Conservation (phyloP, 2,329 filamentous ascomycete genomes). For the Xylariaceae sp. region DNA sequence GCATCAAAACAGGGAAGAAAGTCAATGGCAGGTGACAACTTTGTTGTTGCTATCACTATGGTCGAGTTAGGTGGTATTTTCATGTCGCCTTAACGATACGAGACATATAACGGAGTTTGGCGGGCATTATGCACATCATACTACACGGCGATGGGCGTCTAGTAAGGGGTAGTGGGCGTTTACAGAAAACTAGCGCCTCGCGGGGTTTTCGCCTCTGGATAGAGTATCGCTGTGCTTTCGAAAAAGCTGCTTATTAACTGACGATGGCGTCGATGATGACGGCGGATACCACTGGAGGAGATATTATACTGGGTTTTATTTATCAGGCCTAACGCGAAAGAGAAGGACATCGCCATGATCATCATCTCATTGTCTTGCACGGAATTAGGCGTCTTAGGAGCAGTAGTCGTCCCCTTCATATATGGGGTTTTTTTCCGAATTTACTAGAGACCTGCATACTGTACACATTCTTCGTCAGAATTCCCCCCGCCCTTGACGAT, state of each 20-base stretch:
- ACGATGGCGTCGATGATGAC: neutral
- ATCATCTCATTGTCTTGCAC: no score
- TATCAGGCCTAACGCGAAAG: neutral
- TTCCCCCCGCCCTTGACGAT: no score
- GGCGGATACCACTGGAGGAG: conserved; percentile 1
- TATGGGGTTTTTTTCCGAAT: neutral
- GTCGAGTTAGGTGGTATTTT: conserved; percentile 3
- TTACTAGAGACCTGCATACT: conserved; percentile 13
- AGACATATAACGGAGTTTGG: conserved; percentile 27
- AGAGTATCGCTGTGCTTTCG: conserved; percentile 15
- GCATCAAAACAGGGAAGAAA: conserved; percentile 63
- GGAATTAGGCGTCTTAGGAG: neutral
- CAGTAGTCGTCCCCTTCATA: neutral
- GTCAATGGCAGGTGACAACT: conserved; percentile 50
- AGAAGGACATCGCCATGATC: no score
- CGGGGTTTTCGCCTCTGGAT: conserved; percentile 17
- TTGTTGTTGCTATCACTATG: neutral
- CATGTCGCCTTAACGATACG: conserved; percentile 5
- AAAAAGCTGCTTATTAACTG: neutral
- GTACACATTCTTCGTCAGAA: no score
- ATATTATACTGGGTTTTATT: conserved; percentile 2
- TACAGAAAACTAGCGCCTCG: conserved; percentile 9
- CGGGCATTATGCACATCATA: conserved; percentile 17
- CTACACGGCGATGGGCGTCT: conserved; percentile 27
- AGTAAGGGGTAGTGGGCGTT: conserved; percentile 14